Conservation (phyloP, 768 basidiomycete species). For the Boletus bicolor region DNA sequence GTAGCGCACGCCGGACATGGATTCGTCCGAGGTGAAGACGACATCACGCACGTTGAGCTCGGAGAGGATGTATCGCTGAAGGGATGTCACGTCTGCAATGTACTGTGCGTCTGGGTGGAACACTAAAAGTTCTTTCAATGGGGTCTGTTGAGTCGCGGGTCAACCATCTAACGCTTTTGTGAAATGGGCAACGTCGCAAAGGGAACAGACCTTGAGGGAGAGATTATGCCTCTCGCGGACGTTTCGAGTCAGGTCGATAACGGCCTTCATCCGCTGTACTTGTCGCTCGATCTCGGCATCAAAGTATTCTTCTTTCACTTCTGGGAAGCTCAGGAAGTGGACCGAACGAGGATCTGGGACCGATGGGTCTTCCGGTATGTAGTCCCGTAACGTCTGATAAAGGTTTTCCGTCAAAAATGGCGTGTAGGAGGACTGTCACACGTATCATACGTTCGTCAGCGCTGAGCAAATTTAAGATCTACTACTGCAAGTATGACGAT, state of each 20-base stretch:
- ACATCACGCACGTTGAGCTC: constrained; percentile 95
- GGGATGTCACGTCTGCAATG: constrained; percentile 77
- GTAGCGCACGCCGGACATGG: constrained; percentile 82
- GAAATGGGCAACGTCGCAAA: neutral
- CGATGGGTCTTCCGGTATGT: constrained; percentile 71
- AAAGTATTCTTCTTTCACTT: constrained; percentile 92
- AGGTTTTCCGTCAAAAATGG: constrained; percentile 97
- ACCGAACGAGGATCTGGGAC: constrained; percentile 84
- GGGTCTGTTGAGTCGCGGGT: constrained; percentile 53
- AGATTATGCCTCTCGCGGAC: constrained; percentile 84
- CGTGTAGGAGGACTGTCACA: constrained; percentile 85
- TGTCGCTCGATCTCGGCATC: constrained; percentile 91
- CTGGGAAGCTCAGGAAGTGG: constrained; percentile 93
- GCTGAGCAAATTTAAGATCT: neutral
- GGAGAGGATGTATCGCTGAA: constrained; percentile 86
- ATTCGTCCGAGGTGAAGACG: constrained; percentile 86
- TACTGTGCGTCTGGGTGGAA: constrained; percentile 88
- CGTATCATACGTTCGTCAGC: constrained; percentile 1
- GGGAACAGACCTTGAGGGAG: constrained; percentile 74
- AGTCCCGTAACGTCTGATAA: constrained; percentile 86
- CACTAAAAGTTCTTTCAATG: constrained; percentile 86
- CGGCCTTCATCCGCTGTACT: constrained; percentile 89
- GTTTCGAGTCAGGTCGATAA: constrained; percentile 88
- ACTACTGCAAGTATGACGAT: neutral
- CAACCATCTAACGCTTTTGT: neutral